These are phyloP conservation scores for Dipodascopsis tothii DNA, from an alignment of 805 yeast species.

Conservation along the genomic window DNA sequence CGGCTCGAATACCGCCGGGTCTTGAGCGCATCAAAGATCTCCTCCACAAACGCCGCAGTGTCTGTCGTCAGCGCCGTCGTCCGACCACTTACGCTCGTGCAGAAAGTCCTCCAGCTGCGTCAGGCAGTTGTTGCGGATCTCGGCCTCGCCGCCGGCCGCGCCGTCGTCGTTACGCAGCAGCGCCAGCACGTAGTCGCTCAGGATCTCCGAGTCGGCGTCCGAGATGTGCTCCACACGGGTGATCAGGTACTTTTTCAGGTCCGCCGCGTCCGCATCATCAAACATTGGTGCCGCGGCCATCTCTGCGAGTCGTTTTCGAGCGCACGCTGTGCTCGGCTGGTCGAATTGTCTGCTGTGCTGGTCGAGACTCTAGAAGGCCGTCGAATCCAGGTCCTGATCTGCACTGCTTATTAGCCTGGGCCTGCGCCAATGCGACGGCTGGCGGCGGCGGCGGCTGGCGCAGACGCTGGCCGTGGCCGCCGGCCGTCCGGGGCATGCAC, in stretches of 20 bases:
- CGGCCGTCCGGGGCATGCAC: too few relatives aligned
- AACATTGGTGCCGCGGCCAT: too few relatives aligned
- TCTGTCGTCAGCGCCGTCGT: background rate
- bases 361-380: too few relatives aligned
- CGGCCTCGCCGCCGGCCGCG: slow-evolving; percentile 30
- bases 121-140: slow-evolving; percentile 31
- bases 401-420: too few relatives aligned
- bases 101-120: slow-evolving; percentile 38
- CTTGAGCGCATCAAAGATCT: slow-evolving; percentile 30
- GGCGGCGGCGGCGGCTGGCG: too few relatives aligned
- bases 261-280: background rate
- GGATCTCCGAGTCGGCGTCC: slow-evolving; percentile 39
- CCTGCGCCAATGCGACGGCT: too few relatives aligned
- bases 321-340: too few relatives aligned
- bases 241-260: background rate
- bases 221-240: background rate
- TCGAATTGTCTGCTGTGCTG: too few relatives aligned
- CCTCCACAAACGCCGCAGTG: slow-evolving; percentile 29
- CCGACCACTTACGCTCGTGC: slow-evolving; percentile 22
- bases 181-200: slow-evolving; percentile 41
- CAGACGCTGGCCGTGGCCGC: too few relatives aligned
- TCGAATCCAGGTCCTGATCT: too few relatives aligned
- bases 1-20: slow-evolving; percentile 1
- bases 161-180: slow-evolving; percentile 35
- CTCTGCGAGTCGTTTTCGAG: too few relatives aligned